Evolutionary conservation across 352 stramenopile genomes (phyloP).

Genomic region (Globisporangium echinulatum): DNA sequence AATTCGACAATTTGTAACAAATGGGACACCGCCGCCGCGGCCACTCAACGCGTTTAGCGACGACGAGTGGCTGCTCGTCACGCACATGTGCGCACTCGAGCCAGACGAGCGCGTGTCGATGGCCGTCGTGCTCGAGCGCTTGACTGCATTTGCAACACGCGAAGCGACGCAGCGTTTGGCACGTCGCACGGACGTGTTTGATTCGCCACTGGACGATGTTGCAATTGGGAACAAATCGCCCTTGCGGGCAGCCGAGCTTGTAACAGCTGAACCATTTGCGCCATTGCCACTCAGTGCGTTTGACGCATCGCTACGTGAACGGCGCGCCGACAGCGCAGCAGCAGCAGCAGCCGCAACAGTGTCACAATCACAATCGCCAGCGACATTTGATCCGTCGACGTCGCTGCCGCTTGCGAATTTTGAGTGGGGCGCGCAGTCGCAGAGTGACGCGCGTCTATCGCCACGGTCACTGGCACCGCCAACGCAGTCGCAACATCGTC

Average conservation of each 20-base stretch:
- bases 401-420: no score
- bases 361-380: no score
- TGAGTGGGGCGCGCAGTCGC: no score
- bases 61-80: slow-evolving; percentile 15
- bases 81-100: slow-evolving; percentile 13
- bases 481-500: no score
- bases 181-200: neutral
- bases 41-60: slow-evolving; percentile 10
- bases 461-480: no score
- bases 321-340: no score
- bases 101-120: neutral
- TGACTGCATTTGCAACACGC: neutral
- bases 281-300: neutral
- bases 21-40: no score
- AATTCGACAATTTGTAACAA: no score
- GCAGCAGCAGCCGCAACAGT: no score
- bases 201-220: neutral
- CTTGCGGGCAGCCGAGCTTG: neutral
- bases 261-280: neutral
- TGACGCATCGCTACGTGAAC: no score
- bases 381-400: no score
- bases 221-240: neutral
- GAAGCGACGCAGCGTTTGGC: neutral
- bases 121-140: neutral
- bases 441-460: no score